phyloP scores from a whole-genome alignment of 2,329 filamentous ascomycete genomes.

The Colletotrichum salicis region DNA sequence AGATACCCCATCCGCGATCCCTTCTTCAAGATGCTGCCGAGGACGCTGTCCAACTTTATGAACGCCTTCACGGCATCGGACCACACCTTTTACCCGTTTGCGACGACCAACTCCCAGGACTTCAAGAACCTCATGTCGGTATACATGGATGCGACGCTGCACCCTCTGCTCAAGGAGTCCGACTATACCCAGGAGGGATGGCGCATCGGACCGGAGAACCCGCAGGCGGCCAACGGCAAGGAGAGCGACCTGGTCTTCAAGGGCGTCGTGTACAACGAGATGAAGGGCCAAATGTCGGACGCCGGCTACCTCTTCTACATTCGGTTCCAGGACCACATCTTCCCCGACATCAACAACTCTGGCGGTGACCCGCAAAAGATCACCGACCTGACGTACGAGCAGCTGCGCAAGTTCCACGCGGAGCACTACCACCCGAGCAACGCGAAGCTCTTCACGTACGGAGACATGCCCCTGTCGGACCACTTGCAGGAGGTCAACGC shows the following conservation, averaged over 20 bases:
- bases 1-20: constrained; percentile 98
- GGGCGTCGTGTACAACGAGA: constrained; percentile 98
- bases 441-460: constrained; percentile 94
- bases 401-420: constrained; percentile 87
- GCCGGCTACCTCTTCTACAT: constrained; percentile 97
- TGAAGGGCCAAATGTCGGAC: constrained; percentile 99
- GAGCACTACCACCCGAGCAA: constrained; percentile 98
- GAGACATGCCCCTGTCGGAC: constrained; percentile 85
- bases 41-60: constrained; percentile 99
- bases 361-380: constrained; percentile 97
- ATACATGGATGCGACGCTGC: constrained; percentile 93
- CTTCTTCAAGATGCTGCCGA: constrained; percentile 99
- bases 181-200: constrained; percentile 98
- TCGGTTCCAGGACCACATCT: constrained; percentile 92
- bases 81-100: constrained; percentile 97
- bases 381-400: constrained; percentile 91
- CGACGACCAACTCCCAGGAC: constrained; percentile 94
- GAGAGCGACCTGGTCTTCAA: constrained; percentile 88
- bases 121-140: constrained; percentile 97
- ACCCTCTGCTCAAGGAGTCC: constrained; percentile 86
- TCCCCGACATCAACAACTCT: constrained; percentile 94
- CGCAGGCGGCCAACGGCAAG: constrained; percentile 64
- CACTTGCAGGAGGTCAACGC: constrained; percentile 84
- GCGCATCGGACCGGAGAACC: constrained; percentile 94
- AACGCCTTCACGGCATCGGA: constrained; percentile 97